Evolutionary conservation across 2,329 filamentous ascomycete species (phyloP), one percentile per base, ranked within the genome.

Genomic region (Botrytis tulipae): DNA sequence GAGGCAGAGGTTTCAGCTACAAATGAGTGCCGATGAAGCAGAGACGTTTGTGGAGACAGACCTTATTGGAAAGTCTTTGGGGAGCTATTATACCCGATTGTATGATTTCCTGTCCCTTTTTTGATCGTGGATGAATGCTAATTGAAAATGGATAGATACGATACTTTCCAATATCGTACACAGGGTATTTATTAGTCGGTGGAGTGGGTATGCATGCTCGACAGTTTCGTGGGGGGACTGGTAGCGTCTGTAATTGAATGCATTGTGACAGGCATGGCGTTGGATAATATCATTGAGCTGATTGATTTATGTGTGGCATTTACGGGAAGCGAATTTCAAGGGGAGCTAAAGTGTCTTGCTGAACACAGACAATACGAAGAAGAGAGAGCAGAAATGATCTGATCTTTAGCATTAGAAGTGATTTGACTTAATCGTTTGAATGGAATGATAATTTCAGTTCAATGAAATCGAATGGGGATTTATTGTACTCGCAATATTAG

Each of bases 21-120:
- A 96, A 81, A 86, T 95, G 77, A 95, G 92, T 78, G 91, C 91
- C 71, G 92, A 95, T 76, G 93, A 95, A 81, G 93, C 93, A 7
- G 91, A 94, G 82, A 87, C 87, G 61, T 95, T 93, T 84, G 93
- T 96, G 29, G 93, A 96, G 81, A 91, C 87, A 51, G 93, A 95
- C 80, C 83, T 96, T 79, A 88, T 96, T 78, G 90, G 86, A 76
- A 96, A 96, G 86, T 93, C 92, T 76, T 87, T 93, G 78, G 93
- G 93, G 76, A 95, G 93, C 82, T 96, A 96, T 83, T 95, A 95
- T 82, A 95, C 93, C 81, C 89, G 93, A 84, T 87, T 95, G 90
- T 94, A 84, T 86, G 92, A 82, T 59, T 60, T 66, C 42, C 70
- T 14, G n/a, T 6, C 46, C 37, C 29, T 63, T 57, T 61, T 16